Evolutionary conservation across 441 rosid genomes (phyloP).

Genomic region (Mallotus japonicus): DNA sequence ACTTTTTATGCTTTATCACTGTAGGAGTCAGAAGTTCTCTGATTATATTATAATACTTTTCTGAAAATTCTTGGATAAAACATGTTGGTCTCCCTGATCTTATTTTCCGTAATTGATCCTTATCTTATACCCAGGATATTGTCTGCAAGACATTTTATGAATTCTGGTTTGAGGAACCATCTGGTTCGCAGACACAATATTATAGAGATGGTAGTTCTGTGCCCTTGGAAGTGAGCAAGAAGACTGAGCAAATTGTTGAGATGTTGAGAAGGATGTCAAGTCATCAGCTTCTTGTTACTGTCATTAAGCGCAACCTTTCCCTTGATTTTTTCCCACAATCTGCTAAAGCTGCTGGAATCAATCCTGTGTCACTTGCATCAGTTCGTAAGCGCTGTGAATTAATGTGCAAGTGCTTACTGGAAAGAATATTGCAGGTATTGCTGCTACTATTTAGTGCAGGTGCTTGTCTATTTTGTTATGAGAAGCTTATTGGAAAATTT

Average conservation of each 20-base stretch:
- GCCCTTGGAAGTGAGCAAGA: conserved; percentile 86
- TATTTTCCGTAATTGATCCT: conserved; percentile 14
- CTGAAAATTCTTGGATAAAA: not conserved
- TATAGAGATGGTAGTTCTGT: conserved; percentile 87
- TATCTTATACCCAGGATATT: conserved; percentile 61
- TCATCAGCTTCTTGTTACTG: conserved; percentile 86
- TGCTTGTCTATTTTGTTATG: conserved; percentile 24
- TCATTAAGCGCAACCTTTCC: conserved; percentile 85
- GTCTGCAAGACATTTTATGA: conserved; percentile 99
- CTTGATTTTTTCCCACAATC: conserved; percentile 97
- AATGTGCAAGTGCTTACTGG: conserved; percentile 97
- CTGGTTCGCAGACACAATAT: conserved; percentile 63
- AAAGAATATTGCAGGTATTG: conserved; percentile 88
- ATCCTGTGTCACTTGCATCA: conserved; percentile 76
- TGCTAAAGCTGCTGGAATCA: conserved; percentile 95
- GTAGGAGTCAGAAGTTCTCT: not conserved
- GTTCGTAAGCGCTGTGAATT: conserved; percentile 92
- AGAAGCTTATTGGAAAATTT: conserved; percentile 19
- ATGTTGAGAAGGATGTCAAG: conserved; percentile 71
- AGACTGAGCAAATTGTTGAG: conserved; percentile 97
- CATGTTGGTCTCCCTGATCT: conserved; percentile 11
- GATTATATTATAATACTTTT: not conserved
- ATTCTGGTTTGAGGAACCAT: conserved; percentile 98
- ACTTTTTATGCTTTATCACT: not conserved
- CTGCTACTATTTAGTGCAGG: conserved; percentile 14